Evolutionary conservation across 441 rosid species (phyloP).

Genomic region (Metrosideros polymorpha): DNA sequence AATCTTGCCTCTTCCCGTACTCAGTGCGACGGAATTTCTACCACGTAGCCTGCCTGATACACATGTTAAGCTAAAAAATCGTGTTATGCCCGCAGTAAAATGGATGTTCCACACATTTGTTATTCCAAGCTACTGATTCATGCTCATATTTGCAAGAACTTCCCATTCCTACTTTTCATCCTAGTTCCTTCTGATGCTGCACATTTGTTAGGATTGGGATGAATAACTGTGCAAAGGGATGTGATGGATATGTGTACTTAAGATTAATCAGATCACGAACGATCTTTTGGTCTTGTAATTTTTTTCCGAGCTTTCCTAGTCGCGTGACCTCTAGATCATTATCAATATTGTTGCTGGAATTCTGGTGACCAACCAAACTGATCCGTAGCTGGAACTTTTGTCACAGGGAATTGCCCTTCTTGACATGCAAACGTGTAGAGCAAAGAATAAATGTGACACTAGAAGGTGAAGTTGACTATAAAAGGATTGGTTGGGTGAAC

Average conservation of each 20-base stretch:
- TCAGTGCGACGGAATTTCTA: background rate
- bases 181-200: background rate
- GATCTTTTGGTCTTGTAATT: background rate
- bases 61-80: background rate
- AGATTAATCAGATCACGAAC: background rate
- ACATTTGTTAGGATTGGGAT: background rate
- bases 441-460: rapidly evolving
- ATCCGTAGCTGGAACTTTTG: background rate
- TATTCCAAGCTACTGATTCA: background rate
- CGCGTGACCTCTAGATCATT: background rate
- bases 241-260: background rate
- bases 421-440: background rate
- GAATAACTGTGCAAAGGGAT: background rate
- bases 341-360: background rate
- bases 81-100: background rate
- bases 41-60: background rate
- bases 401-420: background rate
- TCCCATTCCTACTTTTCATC: background rate
- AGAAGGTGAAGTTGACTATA: background rate
- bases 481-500: background rate
- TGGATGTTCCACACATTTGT: background rate
- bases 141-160: background rate
- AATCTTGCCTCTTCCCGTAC: background rate
- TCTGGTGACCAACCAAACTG: background rate
- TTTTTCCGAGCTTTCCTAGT: background rate